Evolutionary conservation across 1,139 yeast genomes (phyloP).

Genomic region (Candida labiduridarum): DNA sequence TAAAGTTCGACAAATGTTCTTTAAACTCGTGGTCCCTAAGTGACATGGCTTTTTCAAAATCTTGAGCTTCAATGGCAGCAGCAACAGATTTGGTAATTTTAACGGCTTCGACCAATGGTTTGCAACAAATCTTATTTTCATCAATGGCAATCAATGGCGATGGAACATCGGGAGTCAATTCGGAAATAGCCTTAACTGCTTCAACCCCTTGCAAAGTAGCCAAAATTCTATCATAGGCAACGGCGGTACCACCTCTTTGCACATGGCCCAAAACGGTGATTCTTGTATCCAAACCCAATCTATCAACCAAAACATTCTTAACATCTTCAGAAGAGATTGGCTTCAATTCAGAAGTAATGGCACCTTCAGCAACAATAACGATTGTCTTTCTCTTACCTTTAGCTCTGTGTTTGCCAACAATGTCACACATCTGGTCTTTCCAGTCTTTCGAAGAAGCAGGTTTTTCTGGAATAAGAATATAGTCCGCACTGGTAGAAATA

Average conservation of each 20-base stretch:
- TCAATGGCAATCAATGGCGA: constrained; percentile 76
- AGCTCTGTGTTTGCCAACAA: constrained; percentile 65
- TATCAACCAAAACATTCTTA: constrained; percentile 65
- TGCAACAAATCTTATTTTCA: constrained; percentile 70
- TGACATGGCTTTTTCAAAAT: constrained; percentile 66
- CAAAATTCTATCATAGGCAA: constrained; percentile 72
- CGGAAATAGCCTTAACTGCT: constrained; percentile 76
- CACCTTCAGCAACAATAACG: constrained; percentile 85
- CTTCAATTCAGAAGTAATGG: constrained; percentile 64
- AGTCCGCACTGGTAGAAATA: constrained; percentile 80
- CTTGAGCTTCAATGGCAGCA: constrained; percentile 57
- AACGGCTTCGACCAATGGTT: constrained; percentile 75
- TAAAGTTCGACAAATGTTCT: constrained; percentile 65
- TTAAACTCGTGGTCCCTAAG: constrained; percentile 73
- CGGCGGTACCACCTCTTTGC: constrained; percentile 87
- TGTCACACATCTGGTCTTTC: constrained; percentile 67
- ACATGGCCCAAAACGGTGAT: constrained; percentile 82
- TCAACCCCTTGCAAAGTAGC: constrained; percentile 86
- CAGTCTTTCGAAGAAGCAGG: constrained; percentile 64
- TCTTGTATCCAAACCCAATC: constrained; percentile 72
- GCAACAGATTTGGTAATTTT: constrained; percentile 71
- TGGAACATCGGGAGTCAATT: constrained; percentile 68
- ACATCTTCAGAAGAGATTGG: constrained; percentile 71
- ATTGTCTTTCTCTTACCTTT: constrained; percentile 79
- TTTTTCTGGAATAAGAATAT: constrained; percentile 77